Base-by-base conservation (phyloP, 441 rosid genomes). In the Arabidopsis lyrata region DNA sequence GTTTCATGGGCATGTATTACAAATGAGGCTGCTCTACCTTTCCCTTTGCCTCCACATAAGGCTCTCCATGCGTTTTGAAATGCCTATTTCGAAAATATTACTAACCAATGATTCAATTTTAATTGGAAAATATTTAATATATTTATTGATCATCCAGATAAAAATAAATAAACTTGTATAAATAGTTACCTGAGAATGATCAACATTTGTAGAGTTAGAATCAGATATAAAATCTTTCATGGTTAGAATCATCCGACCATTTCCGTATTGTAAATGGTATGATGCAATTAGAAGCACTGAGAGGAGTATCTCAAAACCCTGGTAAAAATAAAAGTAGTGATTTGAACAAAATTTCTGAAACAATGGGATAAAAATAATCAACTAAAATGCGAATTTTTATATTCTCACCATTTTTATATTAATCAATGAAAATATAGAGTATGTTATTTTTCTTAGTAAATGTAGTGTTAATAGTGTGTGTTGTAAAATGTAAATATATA, bases 1-100 rank as follows among this genome's bases (percentile, higher is more conserved):
- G 6, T 67, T 50, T 74, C 78, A 2, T 4, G 41, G 6, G 66
- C 62, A 18, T 50, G 27, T 29, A 74, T 67, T 13, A 67, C 54
- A n/a, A 74, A 22, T 20, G 77, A 47, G 24, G 14, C 6, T 5
- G 45, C 2, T 2, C 27, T 27, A 42, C 27, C 34, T 48, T 5
- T 34, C 24, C 22, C 34, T 18, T 14, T 48, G 15, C 12, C 52
- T 56, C 27, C 8, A 32, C 73, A 74, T 66, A 66, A 39, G 36
- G 67, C 55, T 50, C 20, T 59, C 73, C 73, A 74, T 41, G 78
- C 78, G 6, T 39, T 7, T 66, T 74, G 78, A 50, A 74, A 74
- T 27, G 66, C 73, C 78, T 74, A 35, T 42, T 31, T 38, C 27
- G 2, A 18, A 50, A 15, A 13, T 64, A 48, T 65, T 34, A 50